These are phyloP conservation scores for Eustoma russellianum DNA, from an alignment of 257 asterid species.

Conservation along the genomic window DNA sequence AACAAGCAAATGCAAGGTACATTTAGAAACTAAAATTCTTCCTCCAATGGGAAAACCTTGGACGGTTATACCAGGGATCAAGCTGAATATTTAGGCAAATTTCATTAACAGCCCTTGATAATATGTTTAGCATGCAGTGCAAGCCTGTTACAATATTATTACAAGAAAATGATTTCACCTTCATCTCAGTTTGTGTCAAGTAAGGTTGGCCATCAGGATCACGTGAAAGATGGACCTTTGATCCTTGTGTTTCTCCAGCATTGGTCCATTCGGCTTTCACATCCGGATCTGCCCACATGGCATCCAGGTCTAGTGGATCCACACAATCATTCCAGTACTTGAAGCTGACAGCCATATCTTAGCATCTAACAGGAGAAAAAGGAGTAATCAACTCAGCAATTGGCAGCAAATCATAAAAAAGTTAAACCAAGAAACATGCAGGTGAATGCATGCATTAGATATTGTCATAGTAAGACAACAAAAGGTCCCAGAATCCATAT, in stretches of 20 bases:
- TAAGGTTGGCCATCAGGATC: conserved; percentile 92
- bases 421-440: too few species aligned
- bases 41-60: too few species aligned
- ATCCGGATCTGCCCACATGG: conserved; percentile 76
- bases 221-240: conserved; percentile 83
- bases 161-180: conserved; percentile 24
- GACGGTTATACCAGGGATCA: too few species aligned
- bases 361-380: background rate
- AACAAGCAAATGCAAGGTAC: too few species aligned
- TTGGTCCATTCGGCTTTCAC: conserved; percentile 74
- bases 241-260: conserved; percentile 78
- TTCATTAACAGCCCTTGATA: too few species aligned
- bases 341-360: conserved; percentile 59
- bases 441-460: too few species aligned
- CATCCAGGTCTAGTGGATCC: conserved; percentile 69
- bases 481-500: too few species aligned
- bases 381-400: too few species aligned
- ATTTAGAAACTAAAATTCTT: too few species aligned
- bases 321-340: conserved; percentile 93
- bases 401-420: too few species aligned
- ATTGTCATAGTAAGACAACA: too few species aligned
- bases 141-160: background rate
- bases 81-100: too few species aligned
- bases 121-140: background rate
- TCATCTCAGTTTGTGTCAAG: conserved; percentile 91